Evolutionary conservation across 2,329 filamentous ascomycete genomes (phyloP), one percentile per base, ranked within the genome.

Genomic region (Diaporthe australafricana): DNA sequence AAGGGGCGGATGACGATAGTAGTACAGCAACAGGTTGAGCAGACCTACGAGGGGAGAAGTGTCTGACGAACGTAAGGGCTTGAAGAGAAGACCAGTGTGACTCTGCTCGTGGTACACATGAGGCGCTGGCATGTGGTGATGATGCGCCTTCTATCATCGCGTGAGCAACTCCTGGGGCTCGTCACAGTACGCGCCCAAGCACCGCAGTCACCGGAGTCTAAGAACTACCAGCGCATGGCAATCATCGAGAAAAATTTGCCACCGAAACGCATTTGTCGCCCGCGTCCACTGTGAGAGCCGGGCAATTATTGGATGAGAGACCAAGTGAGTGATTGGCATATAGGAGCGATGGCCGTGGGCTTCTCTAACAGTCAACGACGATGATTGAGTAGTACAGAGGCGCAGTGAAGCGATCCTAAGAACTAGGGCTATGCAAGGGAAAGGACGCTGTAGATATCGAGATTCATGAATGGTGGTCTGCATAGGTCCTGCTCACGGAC

Each of bases 1-100:
- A 55, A 53, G 5, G 63, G 63, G 2, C 25, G 63, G 7, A 67
- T 67, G 63, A 55, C 63, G 25, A 67, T 67, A 42, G 48, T 67
- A 5, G 63, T 67, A 1, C 63, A 55, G 20, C 35, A 67, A 16
- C 32, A 67, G 11, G 63, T 67, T 16, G 63, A 67, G 35, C 63
- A 67, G 48, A 67, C 63, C 9, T 67, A 42, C 32, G 47, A 52
- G n/a, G 47, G 35, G 9, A 67, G 48, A 55, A 53, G 38, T 5
- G 63, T 30, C 22, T 53, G 25, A 53, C 6, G 3, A 7, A 16
- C 38, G 8, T 2, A 17, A n/a, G 5, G 7, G 6, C 2, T 8
- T 25, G 38, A 11, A 3, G 20, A 2, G 9, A 47, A 30, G 8
- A 27, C 16, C 40, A 32, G 56, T 14, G 30, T 17, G 38, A 45